Conservation (phyloP, 2,329 filamentous ascomycete genomes). For the Aspergillus carbonarius region DNA sequence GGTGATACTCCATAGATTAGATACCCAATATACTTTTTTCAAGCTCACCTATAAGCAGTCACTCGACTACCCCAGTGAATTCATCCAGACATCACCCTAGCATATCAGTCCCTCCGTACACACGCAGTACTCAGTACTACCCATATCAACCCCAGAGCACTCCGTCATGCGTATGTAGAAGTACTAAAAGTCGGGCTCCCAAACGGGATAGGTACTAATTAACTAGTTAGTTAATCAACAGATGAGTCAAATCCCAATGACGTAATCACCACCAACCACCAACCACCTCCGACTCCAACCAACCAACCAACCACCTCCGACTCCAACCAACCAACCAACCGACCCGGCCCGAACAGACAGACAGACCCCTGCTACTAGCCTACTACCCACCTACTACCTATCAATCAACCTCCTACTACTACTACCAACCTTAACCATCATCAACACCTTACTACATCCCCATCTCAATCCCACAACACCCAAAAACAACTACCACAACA, state of each 20-base stretch:
- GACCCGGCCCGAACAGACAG: neutral
- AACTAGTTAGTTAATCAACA: too few relatives aligned
- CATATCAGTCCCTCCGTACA: neutral
- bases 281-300: neutral
- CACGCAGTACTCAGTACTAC: neutral
- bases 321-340: neutral
- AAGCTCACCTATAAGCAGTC: neutral
- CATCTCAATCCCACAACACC: neutral
- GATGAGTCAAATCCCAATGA: constrained; percentile 6
- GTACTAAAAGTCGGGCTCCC: neutral
- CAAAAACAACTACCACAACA: constrained; percentile 2
- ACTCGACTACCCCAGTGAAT: neutral
- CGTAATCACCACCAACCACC: constrained; percentile 11
- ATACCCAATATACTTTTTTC: neutral
- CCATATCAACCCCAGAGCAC: too few relatives aligned
- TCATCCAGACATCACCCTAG: neutral
- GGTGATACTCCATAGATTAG: constrained; percentile 10
- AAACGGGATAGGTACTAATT: neutral
- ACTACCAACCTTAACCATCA: neutral
- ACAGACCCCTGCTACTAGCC: constrained; percentile 6
- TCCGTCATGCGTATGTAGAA: too few relatives aligned
- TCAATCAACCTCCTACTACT: too few relatives aligned
- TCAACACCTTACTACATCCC: neutral
- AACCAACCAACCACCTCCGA: neutral
- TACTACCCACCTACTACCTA: too few relatives aligned